Percentiles rank a stretch among this genome's conserved stretches.
phyloP scores from a whole-genome alignment of 176 grass and related monocot genomes.

The Themeda triandra region DNA sequence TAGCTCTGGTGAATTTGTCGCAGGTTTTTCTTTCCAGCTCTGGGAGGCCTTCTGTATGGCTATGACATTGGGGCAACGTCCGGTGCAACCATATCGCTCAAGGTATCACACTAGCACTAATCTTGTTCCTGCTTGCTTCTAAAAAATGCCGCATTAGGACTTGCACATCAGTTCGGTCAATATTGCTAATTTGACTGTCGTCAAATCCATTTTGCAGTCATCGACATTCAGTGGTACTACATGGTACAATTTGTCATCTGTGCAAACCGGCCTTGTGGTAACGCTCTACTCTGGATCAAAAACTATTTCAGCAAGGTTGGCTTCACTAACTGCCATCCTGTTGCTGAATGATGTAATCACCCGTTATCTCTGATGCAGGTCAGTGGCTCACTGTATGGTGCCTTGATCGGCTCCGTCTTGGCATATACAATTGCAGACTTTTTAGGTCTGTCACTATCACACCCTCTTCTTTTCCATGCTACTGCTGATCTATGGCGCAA shows the following conservation, averaged over 20 bases:
- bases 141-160: background rate
- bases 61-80: conserved; percentile 97
- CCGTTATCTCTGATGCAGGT: conserved; percentile 44
- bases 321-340: background rate
- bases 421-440: conserved; percentile 76
- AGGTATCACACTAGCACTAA: conserved; percentile 31
- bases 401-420: conserved; percentile 71
- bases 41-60: conserved; percentile 92
- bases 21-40: conserved; percentile 89
- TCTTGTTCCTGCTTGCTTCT: background rate
- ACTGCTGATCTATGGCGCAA: background rate
- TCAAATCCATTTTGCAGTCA: conserved; percentile 58
- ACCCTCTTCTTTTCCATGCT: background rate
- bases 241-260: conserved; percentile 79
- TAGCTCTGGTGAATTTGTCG: background rate
- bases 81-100: conserved; percentile 79
- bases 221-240: conserved; percentile 59
- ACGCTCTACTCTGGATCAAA: background rate
- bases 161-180: background rate
- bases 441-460: conserved; percentile 35
- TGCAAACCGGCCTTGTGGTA: conserved; percentile 93
- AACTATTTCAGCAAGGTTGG: background rate
- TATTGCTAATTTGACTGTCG: background rate
- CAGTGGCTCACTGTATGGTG: conserved; percentile 93
- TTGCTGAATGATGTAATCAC: background rate